Percentiles rank a stretch among this genome's conserved stretches.
Evolutionary conservation across 495 filamentous ascomycete genomes (phyloP).

Genomic region (Penicillium taxi): DNA sequence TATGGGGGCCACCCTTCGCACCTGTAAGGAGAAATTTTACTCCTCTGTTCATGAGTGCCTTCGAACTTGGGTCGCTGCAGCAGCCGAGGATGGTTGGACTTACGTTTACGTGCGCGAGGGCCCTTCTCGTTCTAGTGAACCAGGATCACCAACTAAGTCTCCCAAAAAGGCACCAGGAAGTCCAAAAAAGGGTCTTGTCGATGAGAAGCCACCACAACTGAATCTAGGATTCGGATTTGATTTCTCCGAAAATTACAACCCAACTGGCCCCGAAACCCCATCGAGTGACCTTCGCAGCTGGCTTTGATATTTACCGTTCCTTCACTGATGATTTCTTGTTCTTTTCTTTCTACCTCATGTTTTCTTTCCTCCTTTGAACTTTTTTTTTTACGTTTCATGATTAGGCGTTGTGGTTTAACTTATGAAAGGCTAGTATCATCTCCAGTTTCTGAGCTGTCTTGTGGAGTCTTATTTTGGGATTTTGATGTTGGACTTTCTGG

Average conservation of each 20-base stretch:
- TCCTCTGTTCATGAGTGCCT: constrained; percentile 80
- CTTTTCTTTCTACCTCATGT: not conserved
- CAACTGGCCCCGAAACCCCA: constrained; percentile 14
- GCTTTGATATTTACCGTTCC: constrained; percentile 38
- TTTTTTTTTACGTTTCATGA: constrained; percentile 18
- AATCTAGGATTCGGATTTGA: constrained; percentile 30
- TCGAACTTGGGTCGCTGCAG: constrained; percentile 83
- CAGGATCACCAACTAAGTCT: constrained; percentile 36
- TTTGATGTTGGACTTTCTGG: constrained; percentile 13
- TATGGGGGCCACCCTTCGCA: constrained; percentile 72
- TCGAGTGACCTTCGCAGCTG: constrained; percentile 32
- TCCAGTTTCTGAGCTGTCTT: constrained; percentile 4
- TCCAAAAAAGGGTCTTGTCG: constrained; percentile 32
- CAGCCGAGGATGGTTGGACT: constrained; percentile 80
- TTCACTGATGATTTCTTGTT: not conserved
- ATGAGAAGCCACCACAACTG: constrained; percentile 36
- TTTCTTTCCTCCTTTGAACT: not conserved
- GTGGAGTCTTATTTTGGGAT: constrained; percentile 19
- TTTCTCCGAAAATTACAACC: constrained; percentile 19
- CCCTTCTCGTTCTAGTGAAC: constrained; percentile 36
- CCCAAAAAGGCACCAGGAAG: constrained; percentile 32
- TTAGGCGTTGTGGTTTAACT: constrained; percentile 23
- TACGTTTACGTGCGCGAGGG: constrained; percentile 68
- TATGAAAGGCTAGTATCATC: constrained; percentile 7
- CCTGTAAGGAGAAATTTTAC: constrained; percentile 98